phyloP scores from a whole-genome alignment of 148 eudicot species.

The Camellia sinensis region DNA sequence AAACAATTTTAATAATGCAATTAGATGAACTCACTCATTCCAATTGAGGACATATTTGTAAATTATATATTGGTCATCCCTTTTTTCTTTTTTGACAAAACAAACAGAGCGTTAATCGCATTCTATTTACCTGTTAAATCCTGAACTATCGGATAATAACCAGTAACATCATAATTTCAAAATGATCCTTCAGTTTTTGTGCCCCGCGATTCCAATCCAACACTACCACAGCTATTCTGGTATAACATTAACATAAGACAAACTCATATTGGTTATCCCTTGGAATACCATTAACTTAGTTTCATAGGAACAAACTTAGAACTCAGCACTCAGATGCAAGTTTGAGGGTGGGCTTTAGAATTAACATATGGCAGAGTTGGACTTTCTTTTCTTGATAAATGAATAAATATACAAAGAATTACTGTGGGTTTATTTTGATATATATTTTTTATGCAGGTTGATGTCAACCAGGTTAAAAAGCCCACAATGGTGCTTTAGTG shows the following conservation, averaged over 20 bases:
- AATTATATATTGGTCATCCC: not conserved
- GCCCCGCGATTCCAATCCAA: not conserved
- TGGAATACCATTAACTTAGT: not conserved
- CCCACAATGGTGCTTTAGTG: slow-evolving; percentile 57
- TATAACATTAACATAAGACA: not conserved
- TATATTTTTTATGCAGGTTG: slow-evolving; percentile 51
- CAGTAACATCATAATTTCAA: not conserved
- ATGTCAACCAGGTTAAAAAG: slow-evolving; percentile 49
- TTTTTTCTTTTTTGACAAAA: not conserved
- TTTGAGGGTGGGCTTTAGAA: not conserved
- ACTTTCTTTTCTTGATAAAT: not conserved
- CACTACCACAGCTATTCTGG: not conserved
- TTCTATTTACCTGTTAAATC: too few relatives aligned
- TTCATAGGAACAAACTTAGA: not conserved
- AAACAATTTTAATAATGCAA: too few relatives aligned
- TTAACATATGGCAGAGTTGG: not conserved
- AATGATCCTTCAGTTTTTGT: not conserved
- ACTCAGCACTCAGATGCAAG: not conserved
- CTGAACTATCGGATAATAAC: too few relatives aligned
- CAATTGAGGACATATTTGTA: too few relatives aligned
- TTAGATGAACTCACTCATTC: too few relatives aligned
- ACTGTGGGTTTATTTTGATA: not conserved
- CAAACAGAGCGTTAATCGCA: too few relatives aligned
- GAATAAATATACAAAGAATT: not conserved
- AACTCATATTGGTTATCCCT: not conserved